phyloP scores from a whole-genome alignment of 352 stramenopile genomes.

The Pseudoperonospora humuli region DNA sequence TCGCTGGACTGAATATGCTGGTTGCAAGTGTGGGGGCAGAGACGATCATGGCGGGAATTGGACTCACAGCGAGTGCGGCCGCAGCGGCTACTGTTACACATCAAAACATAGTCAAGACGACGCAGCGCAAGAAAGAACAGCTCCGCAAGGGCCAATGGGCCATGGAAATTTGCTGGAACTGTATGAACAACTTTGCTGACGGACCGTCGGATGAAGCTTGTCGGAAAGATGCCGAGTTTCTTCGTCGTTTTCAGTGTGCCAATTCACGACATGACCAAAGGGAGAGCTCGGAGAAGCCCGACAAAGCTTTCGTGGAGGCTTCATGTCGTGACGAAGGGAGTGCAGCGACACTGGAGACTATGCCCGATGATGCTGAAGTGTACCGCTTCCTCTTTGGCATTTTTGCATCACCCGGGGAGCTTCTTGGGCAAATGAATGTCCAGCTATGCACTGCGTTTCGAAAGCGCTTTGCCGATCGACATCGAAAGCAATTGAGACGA shows the following conservation, averaged over 20 bases:
- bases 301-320: not conserved
- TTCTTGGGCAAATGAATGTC: slow-evolving; percentile 58
- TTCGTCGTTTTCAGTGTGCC: slow-evolving; percentile 38
- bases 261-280: not conserved
- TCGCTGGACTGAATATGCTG: slow-evolving; percentile 56
- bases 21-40: slow-evolving; percentile 44
- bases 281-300: not conserved
- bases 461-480: slow-evolving; percentile 21
- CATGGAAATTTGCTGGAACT: slow-evolving; percentile 65
- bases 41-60: slow-evolving; percentile 47
- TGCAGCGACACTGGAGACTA: not conserved
- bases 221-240: slow-evolving; percentile 48
- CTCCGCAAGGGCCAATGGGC: slow-evolving; percentile 49
- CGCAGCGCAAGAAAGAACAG: slow-evolving; percentile 28
- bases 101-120: slow-evolving; percentile 39
- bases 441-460: slow-evolving; percentile 46
- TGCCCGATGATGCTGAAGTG: slow-evolving; percentile 37
- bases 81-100: slow-evolving; percentile 46
- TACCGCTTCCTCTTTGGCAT: slow-evolving; percentile 52
- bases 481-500: slow-evolving; percentile 15
- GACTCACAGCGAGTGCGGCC: slow-evolving; percentile 46
- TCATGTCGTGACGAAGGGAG: not conserved
- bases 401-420: slow-evolving; percentile 40
- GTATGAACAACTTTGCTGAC: slow-evolving; percentile 38
- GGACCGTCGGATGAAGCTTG: slow-evolving; percentile 41